Evolutionary conservation across 1,139 yeast genomes (phyloP), one percentile per base, ranked within the genome.

Genomic region (Wickerhamomyces sp.): DNA sequence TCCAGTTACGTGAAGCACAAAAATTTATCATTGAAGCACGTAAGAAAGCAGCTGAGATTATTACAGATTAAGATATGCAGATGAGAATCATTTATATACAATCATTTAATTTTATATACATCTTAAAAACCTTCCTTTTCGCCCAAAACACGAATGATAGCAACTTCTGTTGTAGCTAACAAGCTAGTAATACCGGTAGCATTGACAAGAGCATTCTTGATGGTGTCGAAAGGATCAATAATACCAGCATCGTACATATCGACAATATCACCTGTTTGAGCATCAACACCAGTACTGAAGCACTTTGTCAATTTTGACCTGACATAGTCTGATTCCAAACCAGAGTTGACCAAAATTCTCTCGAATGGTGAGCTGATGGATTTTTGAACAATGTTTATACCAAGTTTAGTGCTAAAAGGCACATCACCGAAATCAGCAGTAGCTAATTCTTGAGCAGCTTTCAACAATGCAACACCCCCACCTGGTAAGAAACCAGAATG

Each of bases 201-300:
- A 31, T 52, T 54, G 1, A 43, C 37, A 34, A 54, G 36, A 1
- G 57, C 49, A 33, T 46, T 41, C 40, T 45, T 52, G 12, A 52
- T 46, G 2, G 55, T 54, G 27, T 41, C 44, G 19, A 51, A 41
- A n/a, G 58, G 57, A 31, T 54, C 58, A 29, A 54, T 49, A 28
- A 54, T 52, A 25, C 58, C 58, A 17, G 45, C 46, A 7, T 43
- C 47, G 18, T 50, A 52, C 56, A 54, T 50, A 31, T 54, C 56
- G 7, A 51, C 56, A 15, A 52, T 28, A 21, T 51, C 55, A 21
- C 56, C 58, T 15, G 50, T 48, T 31, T 40, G 49, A 12, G 55
- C 55, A 43, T 54, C 45, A 17, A 54, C 46, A 37, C 58, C 58
- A 8, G 28, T 37, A 16, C 47, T 40, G 44, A 54, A 54, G 5